Evolutionary conservation across 768 basidiomycete species (phyloP).

Genomic region (Kwoniella dejecticola): DNA sequence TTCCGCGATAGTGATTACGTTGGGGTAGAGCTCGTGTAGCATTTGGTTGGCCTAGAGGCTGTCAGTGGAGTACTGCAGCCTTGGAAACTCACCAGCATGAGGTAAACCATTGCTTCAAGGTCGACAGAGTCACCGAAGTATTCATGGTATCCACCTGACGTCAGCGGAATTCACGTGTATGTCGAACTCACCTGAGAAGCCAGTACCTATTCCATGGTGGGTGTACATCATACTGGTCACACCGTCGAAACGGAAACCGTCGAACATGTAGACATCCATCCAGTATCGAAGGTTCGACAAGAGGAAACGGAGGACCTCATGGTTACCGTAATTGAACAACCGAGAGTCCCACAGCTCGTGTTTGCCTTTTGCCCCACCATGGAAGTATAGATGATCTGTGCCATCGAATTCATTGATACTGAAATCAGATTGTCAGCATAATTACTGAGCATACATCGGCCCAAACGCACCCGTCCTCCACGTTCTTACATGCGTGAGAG

Average conservation of each 20-base stretch:
- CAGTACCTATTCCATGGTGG: slow-evolving; percentile 96
- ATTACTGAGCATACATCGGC: background rate
- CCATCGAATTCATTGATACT: slow-evolving; percentile 89
- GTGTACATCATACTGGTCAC: slow-evolving; percentile 99
- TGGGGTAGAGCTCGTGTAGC: slow-evolving; percentile 77
- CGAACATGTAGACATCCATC: slow-evolving; percentile 92
- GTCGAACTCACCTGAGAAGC: slow-evolving; percentile 95
- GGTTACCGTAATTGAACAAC: slow-evolving; percentile 91
- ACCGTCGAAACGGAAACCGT: slow-evolving; percentile 97
- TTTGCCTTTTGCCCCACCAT: slow-evolving; percentile 82
- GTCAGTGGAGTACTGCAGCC: background rate
- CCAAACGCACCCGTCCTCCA: slow-evolving; percentile 72
- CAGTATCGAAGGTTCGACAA: slow-evolving; percentile 93
- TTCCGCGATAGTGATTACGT: slow-evolving; percentile 88
- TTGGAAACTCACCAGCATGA: slow-evolving; percentile 87
- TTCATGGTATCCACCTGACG: slow-evolving; percentile 95
- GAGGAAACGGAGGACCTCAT: slow-evolving; percentile 93
- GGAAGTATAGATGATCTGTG: slow-evolving; percentile 96
- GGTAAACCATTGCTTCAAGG: slow-evolving; percentile 85
- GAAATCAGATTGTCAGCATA: slow-evolving; percentile 2
- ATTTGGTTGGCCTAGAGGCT: slow-evolving; percentile 79
- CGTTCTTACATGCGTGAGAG: slow-evolving; percentile 97
- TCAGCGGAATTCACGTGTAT: too few relatives aligned
- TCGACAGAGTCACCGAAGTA: slow-evolving; percentile 89
- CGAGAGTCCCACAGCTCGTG: slow-evolving; percentile 98